Percentiles rank a stretch among this genome's conserved stretches.
phyloP scores from a whole-genome alignment of 805 yeast species.

The Cyberlindnera saturnus region DNA sequence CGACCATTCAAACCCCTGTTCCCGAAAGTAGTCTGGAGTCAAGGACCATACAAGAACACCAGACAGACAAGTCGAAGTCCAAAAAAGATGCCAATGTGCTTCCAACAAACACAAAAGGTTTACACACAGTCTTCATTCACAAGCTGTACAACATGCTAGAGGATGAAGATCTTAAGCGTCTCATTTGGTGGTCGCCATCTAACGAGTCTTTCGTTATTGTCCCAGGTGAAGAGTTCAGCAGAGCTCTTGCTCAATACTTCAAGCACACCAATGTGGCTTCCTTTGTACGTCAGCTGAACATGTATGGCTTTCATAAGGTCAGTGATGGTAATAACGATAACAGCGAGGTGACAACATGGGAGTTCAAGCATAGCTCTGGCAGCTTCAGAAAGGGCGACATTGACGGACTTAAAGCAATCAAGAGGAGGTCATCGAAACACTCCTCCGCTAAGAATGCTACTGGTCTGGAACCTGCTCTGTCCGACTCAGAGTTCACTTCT shows the following conservation, averaged over 20 bases:
- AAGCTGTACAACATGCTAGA: constrained; percentile 89
- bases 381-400: constrained; percentile 76
- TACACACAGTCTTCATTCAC: constrained; percentile 68
- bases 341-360: constrained; percentile 52
- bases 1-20: too few relatives aligned
- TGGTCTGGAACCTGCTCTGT: constrained; percentile 4
- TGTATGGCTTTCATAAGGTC: constrained; percentile 68
- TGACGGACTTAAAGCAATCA: constrained; percentile 67
- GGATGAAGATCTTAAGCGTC: constrained; percentile 60
- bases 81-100: constrained; percentile 12
- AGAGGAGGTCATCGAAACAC: constrained; percentile 59
- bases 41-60: too few relatives aligned
- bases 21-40: too few relatives aligned
- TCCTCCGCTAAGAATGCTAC: constrained; percentile 13
- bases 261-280: constrained; percentile 79
- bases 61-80: not conserved
- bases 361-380: constrained; percentile 79
- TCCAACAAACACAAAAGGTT: constrained; percentile 23
- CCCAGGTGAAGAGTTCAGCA: constrained; percentile 84
- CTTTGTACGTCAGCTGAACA: constrained; percentile 72
- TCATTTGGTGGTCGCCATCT: constrained; percentile 80
- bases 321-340: constrained; percentile 14
- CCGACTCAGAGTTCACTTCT: constrained; percentile 17
- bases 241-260: constrained; percentile 58
- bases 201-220: constrained; percentile 70